A percentile compares a stretch with the other conserved stretches of the same genome.
Conservation (phyloP, 2,329 filamentous ascomycete species). For the Neofusicoccum umdonicola region DNA sequence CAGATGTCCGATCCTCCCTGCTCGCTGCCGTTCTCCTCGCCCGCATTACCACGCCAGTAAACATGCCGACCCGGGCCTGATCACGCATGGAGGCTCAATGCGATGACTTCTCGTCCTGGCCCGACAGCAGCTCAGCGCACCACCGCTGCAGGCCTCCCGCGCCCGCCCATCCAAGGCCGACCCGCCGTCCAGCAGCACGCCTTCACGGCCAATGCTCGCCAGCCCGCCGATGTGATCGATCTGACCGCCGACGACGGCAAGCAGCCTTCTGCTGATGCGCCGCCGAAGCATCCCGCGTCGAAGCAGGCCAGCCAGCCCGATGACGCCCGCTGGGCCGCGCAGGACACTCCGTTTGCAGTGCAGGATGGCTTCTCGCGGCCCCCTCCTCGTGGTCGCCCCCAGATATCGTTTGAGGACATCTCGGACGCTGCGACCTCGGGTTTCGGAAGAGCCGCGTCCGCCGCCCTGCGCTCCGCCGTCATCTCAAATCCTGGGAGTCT, state of each 20-base stretch:
- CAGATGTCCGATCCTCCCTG: constrained; percentile 18
- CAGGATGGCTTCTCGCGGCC: constrained; percentile 21
- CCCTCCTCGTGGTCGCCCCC: constrained; percentile 33
- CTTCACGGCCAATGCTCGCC: constrained; percentile 25
- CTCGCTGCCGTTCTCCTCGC: constrained; percentile 14
- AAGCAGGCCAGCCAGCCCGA: background rate
- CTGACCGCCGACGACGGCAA: constrained; percentile 32
- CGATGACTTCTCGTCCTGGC: constrained; percentile 45
- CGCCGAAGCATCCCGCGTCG: constrained; percentile 16
- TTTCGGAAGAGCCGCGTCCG: constrained; percentile 6
- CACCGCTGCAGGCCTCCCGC: constrained; percentile 31
- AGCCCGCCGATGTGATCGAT: constrained; percentile 33
- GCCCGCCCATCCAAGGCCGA: constrained; percentile 29
- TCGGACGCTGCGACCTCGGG: constrained; percentile 2
- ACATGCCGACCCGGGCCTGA: constrained; percentile 27
- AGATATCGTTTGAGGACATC: constrained; percentile 33
- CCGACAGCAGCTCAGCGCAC: constrained; percentile 37
- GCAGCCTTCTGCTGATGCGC: constrained; percentile 24
- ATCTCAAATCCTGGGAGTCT: constrained; percentile 19
- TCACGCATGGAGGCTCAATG: constrained; percentile 40
- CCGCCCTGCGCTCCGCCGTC: background rate
- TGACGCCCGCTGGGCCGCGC: background rate
- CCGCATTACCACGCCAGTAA: background rate
- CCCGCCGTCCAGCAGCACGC: constrained; percentile 27
- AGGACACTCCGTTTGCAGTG: background rate